phyloP scores from a whole-genome alignment of 2,329 filamentous ascomycete species.

The Exophiala lecanii-corni region DNA sequence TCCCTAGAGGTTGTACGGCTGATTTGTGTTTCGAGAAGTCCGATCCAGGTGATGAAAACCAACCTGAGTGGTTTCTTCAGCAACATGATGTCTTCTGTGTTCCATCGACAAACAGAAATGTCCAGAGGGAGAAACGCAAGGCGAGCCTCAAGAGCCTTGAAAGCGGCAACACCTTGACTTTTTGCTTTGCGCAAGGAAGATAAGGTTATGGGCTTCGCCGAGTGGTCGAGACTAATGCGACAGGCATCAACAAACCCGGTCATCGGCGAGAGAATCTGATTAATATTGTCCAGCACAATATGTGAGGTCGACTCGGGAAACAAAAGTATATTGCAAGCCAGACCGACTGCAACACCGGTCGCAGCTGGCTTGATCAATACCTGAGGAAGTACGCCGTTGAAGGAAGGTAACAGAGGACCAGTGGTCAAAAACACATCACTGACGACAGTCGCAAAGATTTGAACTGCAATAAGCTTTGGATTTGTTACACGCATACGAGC shows the following conservation, averaged over 20 bases:
- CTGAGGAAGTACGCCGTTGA: slow-evolving; percentile 37
- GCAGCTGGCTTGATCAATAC: slow-evolving; percentile 44
- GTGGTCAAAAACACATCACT: slow-evolving; percentile 44
- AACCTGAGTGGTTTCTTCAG: slow-evolving; percentile 37
- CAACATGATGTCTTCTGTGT: slow-evolving; percentile 38
- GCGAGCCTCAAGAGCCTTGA: slow-evolving; percentile 37
- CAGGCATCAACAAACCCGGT: slow-evolving; percentile 23
- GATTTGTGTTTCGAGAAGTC: slow-evolving; percentile 44
- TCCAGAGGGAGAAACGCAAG: slow-evolving; percentile 46
- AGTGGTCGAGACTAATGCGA: slow-evolving; percentile 3
- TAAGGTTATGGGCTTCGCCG: slow-evolving; percentile 25
- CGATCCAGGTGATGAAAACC: slow-evolving; percentile 33
- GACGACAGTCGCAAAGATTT: slow-evolving; percentile 47
- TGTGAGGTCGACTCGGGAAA: slow-evolving; percentile 50
- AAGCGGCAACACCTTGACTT: slow-evolving; percentile 32
- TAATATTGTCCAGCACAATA: slow-evolving; percentile 35
- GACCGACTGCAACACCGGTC: slow-evolving; percentile 43
- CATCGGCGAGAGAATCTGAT: slow-evolving; percentile 32
- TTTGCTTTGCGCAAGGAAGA: slow-evolving; percentile 31
- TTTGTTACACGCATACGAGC: slow-evolving; percentile 43
- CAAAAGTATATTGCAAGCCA: slow-evolving; percentile 42
- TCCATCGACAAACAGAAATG: slow-evolving; percentile 45
- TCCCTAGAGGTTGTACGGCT: slow-evolving; percentile 19
- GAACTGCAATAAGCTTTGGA: slow-evolving; percentile 43
- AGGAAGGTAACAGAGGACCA: slow-evolving; percentile 41